These are phyloP conservation scores for Exophiala bonariae DNA, from an alignment of 2,329 filamentous ascomycete species.

Conservation along the genomic window DNA sequence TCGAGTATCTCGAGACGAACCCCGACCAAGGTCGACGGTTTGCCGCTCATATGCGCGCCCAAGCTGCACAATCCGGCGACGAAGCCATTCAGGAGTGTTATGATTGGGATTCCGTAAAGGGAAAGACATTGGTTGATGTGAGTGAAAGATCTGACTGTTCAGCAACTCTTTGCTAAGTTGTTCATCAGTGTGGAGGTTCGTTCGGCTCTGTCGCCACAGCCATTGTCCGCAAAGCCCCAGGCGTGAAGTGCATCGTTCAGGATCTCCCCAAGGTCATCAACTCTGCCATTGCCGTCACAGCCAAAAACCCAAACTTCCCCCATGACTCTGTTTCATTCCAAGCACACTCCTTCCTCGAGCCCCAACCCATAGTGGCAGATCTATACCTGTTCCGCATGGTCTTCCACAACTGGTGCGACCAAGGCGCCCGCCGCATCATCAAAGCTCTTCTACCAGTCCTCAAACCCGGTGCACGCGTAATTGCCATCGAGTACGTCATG, in stretches of 20 bases:
- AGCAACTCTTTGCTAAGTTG: background rate
- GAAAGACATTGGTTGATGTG: slow-evolving; percentile 12
- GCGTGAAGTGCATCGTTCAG: slow-evolving; percentile 33
- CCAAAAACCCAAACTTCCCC: slow-evolving; percentile 36
- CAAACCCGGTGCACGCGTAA: slow-evolving; percentile 5
- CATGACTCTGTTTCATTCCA: slow-evolving; percentile 7
- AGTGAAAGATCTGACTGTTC: background rate
- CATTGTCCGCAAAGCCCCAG: slow-evolving; percentile 9
- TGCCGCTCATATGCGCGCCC: slow-evolving; percentile 14
- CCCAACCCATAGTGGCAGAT: slow-evolving; percentile 55
- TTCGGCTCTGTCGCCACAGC: slow-evolving; percentile 13
- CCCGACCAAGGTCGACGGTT: slow-evolving; percentile 10
- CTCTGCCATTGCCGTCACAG: slow-evolving; percentile 32
- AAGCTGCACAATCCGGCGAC: slow-evolving; percentile 10
- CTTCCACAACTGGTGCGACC: slow-evolving; percentile 62
- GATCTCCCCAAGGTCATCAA: slow-evolving; percentile 45
- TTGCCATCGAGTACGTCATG: slow-evolving; percentile 15
- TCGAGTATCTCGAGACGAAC: slow-evolving; percentile 8
- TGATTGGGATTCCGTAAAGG: slow-evolving; percentile 9
- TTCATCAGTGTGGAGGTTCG: slow-evolving; percentile 10
- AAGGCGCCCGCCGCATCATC: slow-evolving; percentile 51
- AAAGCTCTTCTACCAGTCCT: slow-evolving; percentile 21
- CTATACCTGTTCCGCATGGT: slow-evolving; percentile 64
- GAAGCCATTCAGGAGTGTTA: slow-evolving; percentile 11
- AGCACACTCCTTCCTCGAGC: slow-evolving; percentile 56